These are phyloP conservation scores for Aristolochia contorta DNA, from an alignment of 164 flowering plant species.

Conservation along the genomic window DNA sequence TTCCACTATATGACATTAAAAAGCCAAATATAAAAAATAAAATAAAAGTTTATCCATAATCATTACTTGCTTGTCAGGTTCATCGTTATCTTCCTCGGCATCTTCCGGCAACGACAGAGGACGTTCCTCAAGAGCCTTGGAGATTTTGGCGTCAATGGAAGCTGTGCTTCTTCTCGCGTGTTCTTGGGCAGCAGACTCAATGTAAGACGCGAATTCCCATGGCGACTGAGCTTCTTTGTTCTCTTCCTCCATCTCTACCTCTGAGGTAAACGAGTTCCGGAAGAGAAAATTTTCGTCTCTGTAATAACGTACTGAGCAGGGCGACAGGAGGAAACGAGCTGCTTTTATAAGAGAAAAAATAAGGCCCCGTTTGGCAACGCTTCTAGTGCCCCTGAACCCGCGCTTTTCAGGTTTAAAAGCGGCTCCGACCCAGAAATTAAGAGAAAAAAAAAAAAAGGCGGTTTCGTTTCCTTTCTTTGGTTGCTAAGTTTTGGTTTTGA, in stretches of 20 bases:
- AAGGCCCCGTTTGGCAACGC: no score
- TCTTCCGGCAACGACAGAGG: conserved; percentile 14
- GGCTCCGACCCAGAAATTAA: no score
- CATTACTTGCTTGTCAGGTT: conserved; percentile 40
- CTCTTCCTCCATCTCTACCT: conserved; percentile 18
- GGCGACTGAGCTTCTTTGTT: conserved; percentile 48
- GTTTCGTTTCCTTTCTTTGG: no score
- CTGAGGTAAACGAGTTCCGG: no score
- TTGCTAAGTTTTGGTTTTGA: no score
- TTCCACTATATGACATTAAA: no score
- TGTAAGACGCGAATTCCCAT: conserved; percentile 77
- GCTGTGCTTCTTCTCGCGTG: conserved; percentile 83
- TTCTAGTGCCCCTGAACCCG: no score
- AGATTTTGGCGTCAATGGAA: conserved; percentile 71
- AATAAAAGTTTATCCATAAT: background rate
- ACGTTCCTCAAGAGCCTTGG: conserved; percentile 36
- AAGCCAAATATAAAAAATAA: background rate
- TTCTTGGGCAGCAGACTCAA: conserved; percentile 77
- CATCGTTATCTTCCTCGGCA: conserved; percentile 18
- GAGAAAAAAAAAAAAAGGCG: no score
- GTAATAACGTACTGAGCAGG: no score
- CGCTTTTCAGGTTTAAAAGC: no score
- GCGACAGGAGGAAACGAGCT: no score
- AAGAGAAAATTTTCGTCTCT: conserved; percentile 40
- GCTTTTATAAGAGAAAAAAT: no score